Evolutionary conservation across 352 stramenopile genomes (phyloP), one percentile per base, ranked within the genome.

Genomic region (Phytopythium delawarense): DNA sequence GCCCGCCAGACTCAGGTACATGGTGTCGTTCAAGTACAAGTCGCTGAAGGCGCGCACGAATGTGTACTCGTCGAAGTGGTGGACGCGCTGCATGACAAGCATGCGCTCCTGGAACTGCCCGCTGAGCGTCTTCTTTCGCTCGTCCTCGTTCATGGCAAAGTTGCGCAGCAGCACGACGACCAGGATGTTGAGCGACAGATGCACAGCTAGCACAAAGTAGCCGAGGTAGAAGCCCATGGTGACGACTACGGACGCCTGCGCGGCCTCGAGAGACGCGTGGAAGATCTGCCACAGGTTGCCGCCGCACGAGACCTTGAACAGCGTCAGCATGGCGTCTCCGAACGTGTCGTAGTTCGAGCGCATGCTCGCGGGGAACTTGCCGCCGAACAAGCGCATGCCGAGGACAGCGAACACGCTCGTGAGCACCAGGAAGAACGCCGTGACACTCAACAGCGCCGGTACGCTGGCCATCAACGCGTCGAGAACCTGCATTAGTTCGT

Each of bases 91-190:
- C 76, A 92, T 90, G 16, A 75, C 77, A 28, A 91, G 78, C 81
- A 94, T 85, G 2, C 82, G 78, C 25, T 93, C 76, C 67, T 91
- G 81, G 44, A 94, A 94, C 7, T 89, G 62, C 42, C 83, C 75
- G 56, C 77, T 86, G 15, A 94, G 59, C 0, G 73, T 91, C 60
- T 80, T 85, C 51, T 81, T 76, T 13, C 88, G 74, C 61, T 92
- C 86, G 44, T 96, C 86, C 48, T 89, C 83, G 62, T 92, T 94
- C 81, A 95, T 87, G 4, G 79, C 84, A 30, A 96, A 96, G 58
- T 92, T 90, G 18, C 79, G 74, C 16, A 95, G 71, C 25, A 96
- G 63, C 32, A 95, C 83, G 5, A 96, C 86, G 21, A 94, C 71
- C 76, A 96, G 91, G 58, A 94, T 89, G 68, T 95, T 95, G 1